Evolutionary conservation across 1,284 basidiomycete species (phyloP).

Genomic region (Gymnopus androsaceus): DNA sequence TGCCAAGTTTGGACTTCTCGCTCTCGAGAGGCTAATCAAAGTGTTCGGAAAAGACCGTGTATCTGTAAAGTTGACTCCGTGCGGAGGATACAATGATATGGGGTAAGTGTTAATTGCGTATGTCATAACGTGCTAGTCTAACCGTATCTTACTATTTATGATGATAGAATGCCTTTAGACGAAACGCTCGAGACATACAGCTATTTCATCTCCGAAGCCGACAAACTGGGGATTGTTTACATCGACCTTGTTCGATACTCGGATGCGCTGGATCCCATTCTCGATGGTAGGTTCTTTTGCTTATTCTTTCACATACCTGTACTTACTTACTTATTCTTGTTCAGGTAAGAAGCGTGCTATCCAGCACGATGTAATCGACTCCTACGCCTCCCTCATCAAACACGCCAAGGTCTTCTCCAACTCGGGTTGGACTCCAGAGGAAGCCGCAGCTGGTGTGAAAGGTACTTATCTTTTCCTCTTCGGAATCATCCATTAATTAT

Average conservation of each 20-base stretch:
- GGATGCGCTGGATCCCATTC: constrained; percentile 35
- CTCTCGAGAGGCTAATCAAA: constrained; percentile 46
- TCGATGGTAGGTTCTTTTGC: constrained; percentile 20
- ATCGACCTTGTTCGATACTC: constrained; percentile 15
- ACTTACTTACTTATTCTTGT: too few relatives aligned
- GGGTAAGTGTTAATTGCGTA: too few relatives aligned
- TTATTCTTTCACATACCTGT: neutral
- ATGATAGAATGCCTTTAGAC: constrained; percentile 40
- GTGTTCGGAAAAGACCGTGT: constrained; percentile 55
- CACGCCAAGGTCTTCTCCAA: constrained; percentile 34
- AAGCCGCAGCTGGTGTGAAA: constrained; percentile 31
- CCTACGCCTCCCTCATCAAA: constrained; percentile 38
- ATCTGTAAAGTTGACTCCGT: constrained; percentile 53
- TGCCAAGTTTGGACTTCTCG: constrained; percentile 52
- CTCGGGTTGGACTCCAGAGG: constrained; percentile 33
- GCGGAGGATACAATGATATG: constrained; percentile 48
- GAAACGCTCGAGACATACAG: constrained; percentile 29
- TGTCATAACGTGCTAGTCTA: too few relatives aligned
- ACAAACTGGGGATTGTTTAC: constrained; percentile 25
- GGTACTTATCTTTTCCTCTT: neutral
- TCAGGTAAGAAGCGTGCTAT: constrained; percentile 17
- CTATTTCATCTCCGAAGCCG: constrained; percentile 24
- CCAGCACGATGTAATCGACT: constrained; percentile 28
- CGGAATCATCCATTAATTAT: neutral
- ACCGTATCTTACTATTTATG: too few relatives aligned